These are phyloP conservation scores for Avena atlantica DNA, from an alignment of 176 grass and related monocot species.

Conservation along the genomic window DNA sequence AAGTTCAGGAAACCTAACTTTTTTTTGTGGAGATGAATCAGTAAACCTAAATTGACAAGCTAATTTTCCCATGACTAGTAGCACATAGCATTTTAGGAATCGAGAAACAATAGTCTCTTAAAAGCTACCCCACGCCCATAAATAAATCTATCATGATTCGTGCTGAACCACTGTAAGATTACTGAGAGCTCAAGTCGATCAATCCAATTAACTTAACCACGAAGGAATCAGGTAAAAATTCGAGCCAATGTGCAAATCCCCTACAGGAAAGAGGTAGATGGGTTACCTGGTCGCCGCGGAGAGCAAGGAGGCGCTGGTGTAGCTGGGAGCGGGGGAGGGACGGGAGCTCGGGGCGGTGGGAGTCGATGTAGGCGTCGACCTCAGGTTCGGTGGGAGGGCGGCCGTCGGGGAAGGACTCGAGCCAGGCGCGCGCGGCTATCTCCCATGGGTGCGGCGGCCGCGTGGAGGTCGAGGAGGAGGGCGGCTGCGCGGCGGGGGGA, in stretches of 20 bases:
- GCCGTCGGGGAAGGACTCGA: constrained; percentile 67
- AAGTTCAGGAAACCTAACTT: constrained; percentile 10
- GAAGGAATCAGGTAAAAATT: neutral
- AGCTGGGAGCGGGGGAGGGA: constrained; percentile 70
- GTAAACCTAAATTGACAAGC: neutral
- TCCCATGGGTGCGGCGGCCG: constrained; percentile 58
- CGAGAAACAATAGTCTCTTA: neutral
- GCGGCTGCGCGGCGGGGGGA: constrained; percentile 12
- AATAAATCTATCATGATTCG: neutral
- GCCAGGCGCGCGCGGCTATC: constrained; percentile 54
- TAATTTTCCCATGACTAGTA: neutral
- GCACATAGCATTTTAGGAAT: neutral
- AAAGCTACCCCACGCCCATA: neutral
- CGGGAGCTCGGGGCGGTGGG: constrained; percentile 47
- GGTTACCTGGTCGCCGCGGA: constrained; percentile 57
- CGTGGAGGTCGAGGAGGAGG: constrained; percentile 25
- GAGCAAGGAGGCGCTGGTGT: constrained; percentile 68
- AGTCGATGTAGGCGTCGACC: constrained; percentile 78
- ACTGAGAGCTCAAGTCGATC: neutral
- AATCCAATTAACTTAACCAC: constrained; percentile 21
- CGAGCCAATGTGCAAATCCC: neutral
- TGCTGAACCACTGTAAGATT: neutral
- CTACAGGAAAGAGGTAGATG: neutral
- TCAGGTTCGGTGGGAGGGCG: constrained; percentile 61
- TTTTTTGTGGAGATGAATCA: too few relatives aligned